Evolutionary conservation across 225 moss, liverwort and hornwort genomes (phyloP), one percentile per base, ranked within the genome.

Genomic region (Anthoceros angustus): DNA sequence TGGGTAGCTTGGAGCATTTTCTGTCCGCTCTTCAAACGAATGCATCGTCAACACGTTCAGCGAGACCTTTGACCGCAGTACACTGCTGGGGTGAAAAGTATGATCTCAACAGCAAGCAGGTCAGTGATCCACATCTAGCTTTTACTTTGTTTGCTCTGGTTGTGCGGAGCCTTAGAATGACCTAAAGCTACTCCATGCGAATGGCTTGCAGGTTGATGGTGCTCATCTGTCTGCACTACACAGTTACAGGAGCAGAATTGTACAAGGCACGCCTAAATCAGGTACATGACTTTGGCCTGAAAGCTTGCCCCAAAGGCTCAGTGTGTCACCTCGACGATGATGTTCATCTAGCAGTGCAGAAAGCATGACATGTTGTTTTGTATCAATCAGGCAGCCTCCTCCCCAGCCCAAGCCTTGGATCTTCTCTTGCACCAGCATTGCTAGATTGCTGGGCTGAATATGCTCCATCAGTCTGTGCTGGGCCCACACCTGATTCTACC

Each of bases 361-460:
- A 32, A 32, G 55, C 14, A 55, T 18, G 1, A 6, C 7, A 15
- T 55, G 18, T 40, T 70, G 11, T 25, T 63, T 43, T 42, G 32
- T 66, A 38, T 71, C 49, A 11, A 76, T 39, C 86, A 93, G 93
- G 86, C 75, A 62, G 42, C 50, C 69, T 69, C 55, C 81, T 73
- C 42, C 83, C 76, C 40, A 73, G 75, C 61, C 72, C 75, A 69
- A 41, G 62, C 42, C 66, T 72, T 64, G 82, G 77, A 69, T 69
- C 79, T 70, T 78, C 82, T 63, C 88, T 98, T 74, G 80, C 89
- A 66, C 81, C 87, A 41, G 80, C 89, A 49, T 75, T 98, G 70
- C 78, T 92, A 73, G 88, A 98, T 45, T 92, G 95, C 76, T 98
- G 95, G 95, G 83, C 91, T 73, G 88, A 89, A 66, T 92, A 82